Evolutionary conservation across 352 stramenopile genomes (phyloP).

Genomic region (Globisporangium mamillatum): DNA sequence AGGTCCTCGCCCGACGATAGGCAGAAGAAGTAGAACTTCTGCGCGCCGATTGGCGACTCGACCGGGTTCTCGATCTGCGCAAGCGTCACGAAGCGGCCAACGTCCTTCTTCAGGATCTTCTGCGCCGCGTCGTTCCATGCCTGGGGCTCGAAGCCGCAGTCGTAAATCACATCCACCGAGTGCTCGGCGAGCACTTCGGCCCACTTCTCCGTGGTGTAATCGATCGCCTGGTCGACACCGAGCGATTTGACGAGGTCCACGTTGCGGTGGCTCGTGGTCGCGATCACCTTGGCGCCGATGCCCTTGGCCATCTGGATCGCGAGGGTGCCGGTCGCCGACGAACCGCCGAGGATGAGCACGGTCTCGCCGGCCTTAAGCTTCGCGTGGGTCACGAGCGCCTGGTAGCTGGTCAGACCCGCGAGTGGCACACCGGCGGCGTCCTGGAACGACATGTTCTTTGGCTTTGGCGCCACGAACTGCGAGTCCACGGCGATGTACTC

Average conservation of each 20-base stretch:
- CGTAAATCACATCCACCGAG: conserved; percentile 31
- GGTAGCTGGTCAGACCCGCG: conserved; percentile 23
- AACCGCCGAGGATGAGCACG: conserved; percentile 30
- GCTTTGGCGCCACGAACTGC: conserved; percentile 27
- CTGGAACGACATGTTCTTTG: conserved; percentile 25
- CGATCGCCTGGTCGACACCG: conserved; percentile 48
- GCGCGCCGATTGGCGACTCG: conserved; percentile 48
- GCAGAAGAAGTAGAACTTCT: not conserved
- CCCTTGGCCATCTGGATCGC: conserved; percentile 29
- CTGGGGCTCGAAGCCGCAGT: conserved; percentile 28
- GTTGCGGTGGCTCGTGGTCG: conserved; percentile 22
- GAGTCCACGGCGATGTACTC: conserved; percentile 16
- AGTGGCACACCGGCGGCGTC: conserved; percentile 24
- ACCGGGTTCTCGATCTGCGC: conserved; percentile 23
- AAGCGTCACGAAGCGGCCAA: conserved; percentile 31
- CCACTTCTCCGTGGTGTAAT: conserved; percentile 52
- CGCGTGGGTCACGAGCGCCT: conserved; percentile 17
- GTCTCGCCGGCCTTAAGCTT: conserved; percentile 23
- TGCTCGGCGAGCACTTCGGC: conserved; percentile 23
- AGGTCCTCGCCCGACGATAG: conserved; percentile 1
- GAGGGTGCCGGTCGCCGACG: conserved; percentile 18
- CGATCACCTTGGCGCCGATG: conserved; percentile 16
- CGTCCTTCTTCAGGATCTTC: conserved; percentile 27
- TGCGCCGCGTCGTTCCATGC: conserved; percentile 30
- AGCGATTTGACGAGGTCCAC: conserved; percentile 40